These are phyloP conservation scores for Psilocybe azurescens DNA, from an alignment of 768 basidiomycete species.

Conservation along the genomic window DNA sequence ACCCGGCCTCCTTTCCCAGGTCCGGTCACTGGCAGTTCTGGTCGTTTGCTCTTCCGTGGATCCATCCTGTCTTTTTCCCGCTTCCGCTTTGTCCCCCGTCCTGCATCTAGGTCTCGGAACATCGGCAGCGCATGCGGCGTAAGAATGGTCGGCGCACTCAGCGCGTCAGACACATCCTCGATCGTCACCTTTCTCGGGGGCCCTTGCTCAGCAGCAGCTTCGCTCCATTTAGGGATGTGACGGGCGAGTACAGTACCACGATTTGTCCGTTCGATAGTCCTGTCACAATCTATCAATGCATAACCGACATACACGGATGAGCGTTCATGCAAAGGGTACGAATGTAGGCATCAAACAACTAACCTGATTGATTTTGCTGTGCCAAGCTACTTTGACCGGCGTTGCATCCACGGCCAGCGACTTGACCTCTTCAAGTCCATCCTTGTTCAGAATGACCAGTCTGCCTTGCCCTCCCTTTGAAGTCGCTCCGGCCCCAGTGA, in stretches of 20 bases:
- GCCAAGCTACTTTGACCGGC: slow-evolving; percentile 93
- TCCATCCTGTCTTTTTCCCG: slow-evolving; percentile 88
- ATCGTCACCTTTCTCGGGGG: slow-evolving; percentile 82
- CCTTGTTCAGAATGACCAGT: slow-evolving; percentile 75
- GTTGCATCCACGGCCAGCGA: slow-evolving; percentile 72
- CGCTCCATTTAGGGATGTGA: slow-evolving; percentile 88
- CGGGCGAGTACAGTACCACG: slow-evolving; percentile 91
- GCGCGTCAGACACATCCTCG: slow-evolving; percentile 88
- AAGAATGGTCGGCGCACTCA: slow-evolving; percentile 85
- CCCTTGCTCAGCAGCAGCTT: slow-evolving; percentile 89
- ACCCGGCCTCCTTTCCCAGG: slow-evolving; percentile 94
- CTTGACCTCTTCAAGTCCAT: slow-evolving; percentile 71
- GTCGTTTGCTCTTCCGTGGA: slow-evolving; percentile 89
- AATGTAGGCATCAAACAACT: slow-evolving; percentile 31
- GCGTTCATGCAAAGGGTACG: slow-evolving; percentile 21
- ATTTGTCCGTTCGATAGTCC: slow-evolving; percentile 89
- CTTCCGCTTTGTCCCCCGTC: slow-evolving; percentile 83
- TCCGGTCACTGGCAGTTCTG: slow-evolving; percentile 91
- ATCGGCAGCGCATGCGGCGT: slow-evolving; percentile 92
- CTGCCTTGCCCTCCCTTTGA: slow-evolving; percentile 72
- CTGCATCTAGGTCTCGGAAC: slow-evolving; percentile 85
- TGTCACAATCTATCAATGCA: slow-evolving; percentile 71
- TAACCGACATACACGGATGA: slow-evolving; percentile 24
- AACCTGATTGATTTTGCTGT: slow-evolving; percentile 97
- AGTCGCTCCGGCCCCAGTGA: slow-evolving; percentile 81